Evolutionary conservation across 495 filamentous ascomycete genomes (phyloP), one percentile per base, ranked within the genome.

Genomic region (Achaetomiella virescens): DNA sequence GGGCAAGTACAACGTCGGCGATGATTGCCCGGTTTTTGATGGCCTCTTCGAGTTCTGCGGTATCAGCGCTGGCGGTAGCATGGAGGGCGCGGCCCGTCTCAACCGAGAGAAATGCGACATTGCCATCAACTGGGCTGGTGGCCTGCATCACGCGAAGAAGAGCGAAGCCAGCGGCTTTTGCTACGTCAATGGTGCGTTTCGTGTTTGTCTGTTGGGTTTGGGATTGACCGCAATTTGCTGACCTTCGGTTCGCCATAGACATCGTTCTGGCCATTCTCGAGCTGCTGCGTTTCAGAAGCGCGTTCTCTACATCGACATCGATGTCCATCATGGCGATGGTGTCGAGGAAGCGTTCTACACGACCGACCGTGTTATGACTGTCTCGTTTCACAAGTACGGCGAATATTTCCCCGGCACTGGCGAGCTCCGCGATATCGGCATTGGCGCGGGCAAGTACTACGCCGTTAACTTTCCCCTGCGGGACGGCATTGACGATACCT

Each of bases 321-420:
- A 98, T 69, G 92, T 98, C 11, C 92, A 98, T 73, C 92, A 98
- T 61, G 92, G 92, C 60, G 92, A 98, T 67, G 92, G 92, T 55
- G 92, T 98, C 38, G 91, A 98, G 69, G 89, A 96, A 70, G 92
- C 92, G 3, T 98, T 98, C 72, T 95, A 90, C 75, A 93, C 90
- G 15, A 95, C 91, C 27, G 91, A 97, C 66, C 89, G 92, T 45
- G 92, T 98, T 59, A 87, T 97, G 77, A 98, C 92, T 0, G 83
- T 96, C 20, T 96, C 90, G 43, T 96, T 96, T 70, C 93, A 98
- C 75, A 97, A 97, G 75, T 98, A 95, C 68, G 93, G 95, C 70
- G 93, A 97, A 65, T 98, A 97, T 69, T 98, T 98, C 71, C 93
- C 93, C 6, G 95, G 95, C 52, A 98, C 93, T 2, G 93, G 93